These are phyloP conservation scores for Fragilaria crotonensis DNA, from an alignment of 108 stramenopile species.

Conservation along the genomic window DNA sequence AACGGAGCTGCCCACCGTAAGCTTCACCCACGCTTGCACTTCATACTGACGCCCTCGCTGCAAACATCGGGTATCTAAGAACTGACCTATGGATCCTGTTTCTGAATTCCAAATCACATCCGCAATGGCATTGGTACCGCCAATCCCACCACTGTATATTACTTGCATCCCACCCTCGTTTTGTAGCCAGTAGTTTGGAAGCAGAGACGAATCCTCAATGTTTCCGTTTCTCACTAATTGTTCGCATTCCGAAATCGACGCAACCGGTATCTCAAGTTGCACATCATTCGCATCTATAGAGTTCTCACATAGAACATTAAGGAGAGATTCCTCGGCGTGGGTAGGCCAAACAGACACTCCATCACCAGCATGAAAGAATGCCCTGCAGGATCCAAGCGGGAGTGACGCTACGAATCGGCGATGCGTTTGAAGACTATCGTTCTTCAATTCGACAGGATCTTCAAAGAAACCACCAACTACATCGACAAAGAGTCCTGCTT, in stretches of 20 bases:
- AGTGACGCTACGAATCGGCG: conserved; percentile 31
- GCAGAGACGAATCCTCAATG: not conserved
- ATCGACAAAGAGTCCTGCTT: no score
- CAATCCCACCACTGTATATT: not conserved
- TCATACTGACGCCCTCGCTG: not conserved
- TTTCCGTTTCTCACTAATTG: no score
- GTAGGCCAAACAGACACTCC: conserved; percentile 31
- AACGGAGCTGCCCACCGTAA: not conserved
- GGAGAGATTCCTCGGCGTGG: conserved; percentile 31
- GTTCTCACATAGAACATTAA: not conserved
- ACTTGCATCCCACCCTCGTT: not conserved
- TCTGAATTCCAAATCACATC: not conserved
- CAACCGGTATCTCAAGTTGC: not conserved
- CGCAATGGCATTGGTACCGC: not conserved
- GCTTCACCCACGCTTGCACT: conserved; percentile 2
- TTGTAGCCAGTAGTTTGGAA: not conserved
- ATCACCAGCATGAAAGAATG: conserved; percentile 21
- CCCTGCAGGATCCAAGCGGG: conserved; percentile 29
- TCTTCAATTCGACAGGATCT: conserved; percentile 10
- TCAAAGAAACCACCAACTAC: no score
- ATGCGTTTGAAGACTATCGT: conserved; percentile 2
- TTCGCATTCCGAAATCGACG: not conserved
- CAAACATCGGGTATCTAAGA: not conserved
- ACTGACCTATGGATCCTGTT: not conserved
- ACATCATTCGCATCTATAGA: not conserved